Conservation (phyloP, 1,284 basidiomycete genomes). For the Inonotus obliquus region DNA sequence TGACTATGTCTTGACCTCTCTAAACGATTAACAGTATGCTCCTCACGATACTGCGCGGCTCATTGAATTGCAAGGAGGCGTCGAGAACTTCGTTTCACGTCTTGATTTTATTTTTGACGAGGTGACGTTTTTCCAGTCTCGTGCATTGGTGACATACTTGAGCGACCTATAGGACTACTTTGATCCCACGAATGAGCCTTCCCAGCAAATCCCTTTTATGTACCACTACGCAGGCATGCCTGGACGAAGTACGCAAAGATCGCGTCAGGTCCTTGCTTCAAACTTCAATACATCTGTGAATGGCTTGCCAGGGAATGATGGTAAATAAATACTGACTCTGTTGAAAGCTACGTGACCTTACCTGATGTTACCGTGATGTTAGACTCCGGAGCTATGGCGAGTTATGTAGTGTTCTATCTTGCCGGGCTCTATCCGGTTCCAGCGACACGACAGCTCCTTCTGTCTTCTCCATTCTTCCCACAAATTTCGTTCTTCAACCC, state of each 20-base stretch:
- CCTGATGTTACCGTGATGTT: constrained; percentile 12
- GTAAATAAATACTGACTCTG: constrained; percentile 27
- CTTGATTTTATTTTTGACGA: constrained; percentile 54
- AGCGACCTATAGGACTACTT: constrained; percentile 38
- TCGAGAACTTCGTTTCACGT: constrained; percentile 45
- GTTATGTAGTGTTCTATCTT: constrained; percentile 58
- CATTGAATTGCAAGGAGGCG: constrained; percentile 54
- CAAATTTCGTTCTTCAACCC: constrained; percentile 57
- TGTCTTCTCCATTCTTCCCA: constrained; percentile 60
- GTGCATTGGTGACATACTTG: background rate
- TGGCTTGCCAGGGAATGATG: constrained; percentile 59
- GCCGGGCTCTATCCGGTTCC: constrained; percentile 59
- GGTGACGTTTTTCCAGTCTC: constrained; percentile 22
- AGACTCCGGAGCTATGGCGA: constrained; percentile 58
- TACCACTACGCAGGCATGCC: constrained; percentile 59
- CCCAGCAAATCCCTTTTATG: constrained; percentile 60
- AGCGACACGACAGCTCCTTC: constrained; percentile 51
- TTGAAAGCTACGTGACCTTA: background rate
- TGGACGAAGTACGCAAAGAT: constrained; percentile 49
- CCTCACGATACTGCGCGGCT: constrained; percentile 60
- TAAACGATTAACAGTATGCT: constrained; percentile 37
- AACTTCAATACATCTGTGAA: constrained; percentile 51
- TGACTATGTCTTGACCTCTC: background rate
- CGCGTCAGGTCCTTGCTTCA: constrained; percentile 48
- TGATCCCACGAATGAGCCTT: constrained; percentile 55